These are phyloP conservation scores for Erythrophleum fordii DNA, from an alignment of 306 rosid species.

Conservation along the genomic window DNA sequence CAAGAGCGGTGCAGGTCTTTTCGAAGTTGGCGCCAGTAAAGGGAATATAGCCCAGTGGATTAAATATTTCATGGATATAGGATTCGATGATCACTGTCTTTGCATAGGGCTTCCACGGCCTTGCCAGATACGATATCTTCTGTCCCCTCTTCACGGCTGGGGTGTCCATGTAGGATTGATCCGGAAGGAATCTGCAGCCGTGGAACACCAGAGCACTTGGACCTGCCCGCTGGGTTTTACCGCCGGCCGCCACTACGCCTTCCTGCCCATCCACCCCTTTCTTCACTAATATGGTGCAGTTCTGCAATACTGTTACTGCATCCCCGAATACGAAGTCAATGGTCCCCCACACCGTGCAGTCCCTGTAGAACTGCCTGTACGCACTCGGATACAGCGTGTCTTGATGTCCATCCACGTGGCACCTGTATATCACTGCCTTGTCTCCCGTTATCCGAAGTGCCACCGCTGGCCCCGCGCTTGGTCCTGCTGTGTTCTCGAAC, in stretches of 20 bases:
- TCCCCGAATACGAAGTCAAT: constrained; percentile 60
- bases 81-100: constrained; percentile 68
- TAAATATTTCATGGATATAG: constrained; percentile 47
- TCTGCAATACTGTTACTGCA: constrained; percentile 51
- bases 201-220: constrained; percentile 56
- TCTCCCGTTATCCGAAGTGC: constrained; percentile 58
- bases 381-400: constrained; percentile 56
- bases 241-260: constrained; percentile 70
- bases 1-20: constrained; percentile 51
- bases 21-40: constrained; percentile 46
- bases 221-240: constrained; percentile 36
- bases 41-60: constrained; percentile 59
- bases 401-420: constrained; percentile 53
- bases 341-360: constrained; percentile 53
- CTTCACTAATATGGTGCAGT: constrained; percentile 59
- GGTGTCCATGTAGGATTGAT: constrained; percentile 13
- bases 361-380: constrained; percentile 58
- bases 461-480: constrained; percentile 49
- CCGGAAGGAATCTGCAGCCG: constrained; percentile 57
- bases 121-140: constrained; percentile 55
- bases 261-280: constrained; percentile 49
- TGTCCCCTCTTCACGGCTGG: neutral
- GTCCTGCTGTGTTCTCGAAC: constrained; percentile 65
- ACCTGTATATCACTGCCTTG: constrained; percentile 46
- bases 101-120: constrained; percentile 71